A percentile compares a stretch with the other conserved stretches of the same genome.
These are phyloP conservation scores for Sphagnum contortum DNA, from an alignment of 225 moss, liverwort and hornwort species.

Conservation along the genomic window DNA sequence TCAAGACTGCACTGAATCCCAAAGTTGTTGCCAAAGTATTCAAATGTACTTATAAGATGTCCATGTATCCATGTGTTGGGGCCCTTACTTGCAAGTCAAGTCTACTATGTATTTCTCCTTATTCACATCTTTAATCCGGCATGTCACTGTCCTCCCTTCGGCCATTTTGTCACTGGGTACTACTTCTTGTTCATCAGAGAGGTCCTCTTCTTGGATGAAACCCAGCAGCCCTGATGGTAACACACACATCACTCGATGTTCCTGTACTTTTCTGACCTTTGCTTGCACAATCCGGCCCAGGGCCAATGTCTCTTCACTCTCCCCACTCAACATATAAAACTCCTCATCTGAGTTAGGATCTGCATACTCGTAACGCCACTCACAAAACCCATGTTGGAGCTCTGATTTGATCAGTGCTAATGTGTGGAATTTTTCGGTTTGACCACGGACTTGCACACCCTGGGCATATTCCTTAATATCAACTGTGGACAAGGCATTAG, in stretches of 20 bases:
- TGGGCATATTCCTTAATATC: conserved; percentile 64
- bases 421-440: conserved; percentile 51
- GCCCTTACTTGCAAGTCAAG: conserved; percentile 61
- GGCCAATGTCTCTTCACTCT: conserved; percentile 76
- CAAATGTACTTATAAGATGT: no score
- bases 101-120: conserved; percentile 56
- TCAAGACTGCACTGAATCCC: no score
- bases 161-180: conserved; percentile 82
- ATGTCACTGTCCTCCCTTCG: conserved; percentile 78
- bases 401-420: conserved; percentile 68
- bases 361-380: conserved; percentile 55
- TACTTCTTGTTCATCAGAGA: conserved; percentile 75
- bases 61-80: no score
- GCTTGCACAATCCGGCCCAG: conserved; percentile 82
- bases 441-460: conserved; percentile 38
- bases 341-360: conserved; percentile 48
- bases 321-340: conserved; percentile 85
- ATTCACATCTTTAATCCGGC: conserved; percentile 80
- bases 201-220: conserved; percentile 72
- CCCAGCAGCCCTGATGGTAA: conserved; percentile 84
- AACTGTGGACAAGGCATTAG: conserved; percentile 41
- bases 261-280: conserved; percentile 75
- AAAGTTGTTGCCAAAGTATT: no score
- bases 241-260: conserved; percentile 78
- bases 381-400: conserved; percentile 73